phyloP scores from a whole-genome alignment of 306 rosid species.

The Rosa lucieae region DNA sequence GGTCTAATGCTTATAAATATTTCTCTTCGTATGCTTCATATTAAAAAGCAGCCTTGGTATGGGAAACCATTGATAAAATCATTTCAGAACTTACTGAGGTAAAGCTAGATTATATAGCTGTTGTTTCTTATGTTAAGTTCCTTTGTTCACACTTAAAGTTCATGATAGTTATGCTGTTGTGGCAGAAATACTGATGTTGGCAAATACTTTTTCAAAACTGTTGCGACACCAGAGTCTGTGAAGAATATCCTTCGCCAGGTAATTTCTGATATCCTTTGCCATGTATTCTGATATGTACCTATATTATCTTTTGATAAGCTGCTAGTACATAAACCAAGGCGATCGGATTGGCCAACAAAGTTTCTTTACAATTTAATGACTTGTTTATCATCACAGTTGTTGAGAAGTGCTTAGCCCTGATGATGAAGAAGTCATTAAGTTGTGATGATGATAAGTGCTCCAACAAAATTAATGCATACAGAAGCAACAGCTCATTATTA shows the following conservation, averaged over 20 bases:
- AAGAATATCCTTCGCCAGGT: slow-evolving; percentile 88
- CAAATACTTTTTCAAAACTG: slow-evolving; percentile 54
- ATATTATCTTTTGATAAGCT: background rate
- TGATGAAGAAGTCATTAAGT: background rate
- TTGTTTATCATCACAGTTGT: background rate
- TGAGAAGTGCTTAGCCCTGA: background rate
- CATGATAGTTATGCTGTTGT: slow-evolving; percentile 26
- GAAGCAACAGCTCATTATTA: background rate
- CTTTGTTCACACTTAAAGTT: slow-evolving; percentile 11
- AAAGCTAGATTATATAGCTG: slow-evolving; percentile 12
- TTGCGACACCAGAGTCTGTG: slow-evolving; percentile 82
- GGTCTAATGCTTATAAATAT: slow-evolving; percentile 78
- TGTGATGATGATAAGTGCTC: background rate
- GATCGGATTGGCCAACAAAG: background rate
- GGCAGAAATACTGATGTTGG: slow-evolving; percentile 82
- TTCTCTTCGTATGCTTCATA: slow-evolving; percentile 91
- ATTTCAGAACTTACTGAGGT: slow-evolving; percentile 89
- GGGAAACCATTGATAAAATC: slow-evolving; percentile 76
- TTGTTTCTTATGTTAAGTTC: slow-evolving; percentile 21
- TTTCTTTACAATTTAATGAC: background rate
- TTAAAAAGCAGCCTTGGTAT: slow-evolving; percentile 95
- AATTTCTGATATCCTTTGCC: slow-evolving; percentile 25
- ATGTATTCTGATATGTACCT: background rate
- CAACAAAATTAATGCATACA: background rate
- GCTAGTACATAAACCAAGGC: background rate